Evolutionary conservation across 148 eudicot species (phyloP), one percentile per base, ranked within the genome.

Genomic region (Vaccinium macrocarpon): DNA sequence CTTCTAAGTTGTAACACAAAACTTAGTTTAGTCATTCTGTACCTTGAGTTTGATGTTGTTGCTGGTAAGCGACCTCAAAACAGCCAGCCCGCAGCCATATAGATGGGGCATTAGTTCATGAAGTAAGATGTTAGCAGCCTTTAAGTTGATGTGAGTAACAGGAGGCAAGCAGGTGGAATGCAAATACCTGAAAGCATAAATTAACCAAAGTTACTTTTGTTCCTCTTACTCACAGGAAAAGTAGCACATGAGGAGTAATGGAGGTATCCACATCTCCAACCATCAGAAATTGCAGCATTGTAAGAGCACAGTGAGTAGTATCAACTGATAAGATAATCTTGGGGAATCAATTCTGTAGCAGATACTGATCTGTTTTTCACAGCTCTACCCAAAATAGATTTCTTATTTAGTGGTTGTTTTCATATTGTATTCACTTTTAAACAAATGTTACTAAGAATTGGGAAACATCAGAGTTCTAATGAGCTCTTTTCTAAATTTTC

Each of bases 1-100:
- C 61, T 61, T 29, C 16, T 76, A 55, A 21, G 78, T 50, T 51
- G 77, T 51, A 79, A 23, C 4, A 79, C 35, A 32, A 32, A 68
- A 64, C 49, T 66, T 48, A 19, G 25, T 66, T 50, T 56, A 64
- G 19, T 23, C 83, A 15, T 9, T 21, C 84, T 78, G 75, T 91
- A 95, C 97, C 99, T 96, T 95, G 79, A 93, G 86, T 88, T 94
- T 94, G 81, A 93, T 90, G 61, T 86, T 92, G 87, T 91, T 96
- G 91, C 93, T 93, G 66, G 94, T 90, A 78, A 96, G 97, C 79
- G 98, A 91, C 87, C 92, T 93, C 89, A 96, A 84, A 73, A 92
- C 87, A 81, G 95, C 92, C 72, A 96, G 90, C 42, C 99, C 95
- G 51, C 92, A 90, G 81, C 93, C 98, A 79, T 90, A 89, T 78